A percentile compares a stretch with the other conserved stretches of the same genome.
These are phyloP conservation scores for Blastomyces emzantsi DNA, from an alignment of 2,329 filamentous ascomycete genomes.

Conservation along the genomic window DNA sequence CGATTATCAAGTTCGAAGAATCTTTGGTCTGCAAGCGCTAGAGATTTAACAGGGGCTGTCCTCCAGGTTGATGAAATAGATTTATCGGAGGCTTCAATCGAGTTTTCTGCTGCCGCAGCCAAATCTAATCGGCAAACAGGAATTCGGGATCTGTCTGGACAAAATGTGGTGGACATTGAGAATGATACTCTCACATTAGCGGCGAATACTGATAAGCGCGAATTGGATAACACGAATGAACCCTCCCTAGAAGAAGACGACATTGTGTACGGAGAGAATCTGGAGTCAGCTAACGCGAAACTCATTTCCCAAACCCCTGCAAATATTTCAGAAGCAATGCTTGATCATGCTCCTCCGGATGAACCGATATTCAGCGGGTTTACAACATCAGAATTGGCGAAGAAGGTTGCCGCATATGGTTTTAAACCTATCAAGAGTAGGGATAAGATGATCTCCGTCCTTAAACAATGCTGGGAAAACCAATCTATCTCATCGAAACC, in stretches of 20 bases:
- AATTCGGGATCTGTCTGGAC: too few species aligned
- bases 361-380: conserved; percentile 52
- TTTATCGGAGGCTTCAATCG: conserved; percentile 38
- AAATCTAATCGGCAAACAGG: background rate
- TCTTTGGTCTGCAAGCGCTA: conserved; percentile 63
- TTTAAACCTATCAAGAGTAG: conserved; percentile 65
- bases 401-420: conserved; percentile 54
- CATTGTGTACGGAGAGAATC: conserved; percentile 10
- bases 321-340: background rate
- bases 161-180: background rate
- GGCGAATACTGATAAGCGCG: background rate
- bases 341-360: background rate
- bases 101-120: conserved; percentile 3
- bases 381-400: conserved; percentile 54
- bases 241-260: background rate
- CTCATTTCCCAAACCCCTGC: background rate
- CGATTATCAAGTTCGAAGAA: conserved; percentile 30
- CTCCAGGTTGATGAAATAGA: conserved; percentile 56
- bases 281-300: background rate
- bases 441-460: conserved; percentile 58
- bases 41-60: conserved; percentile 56
- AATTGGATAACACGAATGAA: background rate
- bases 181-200: background rate
- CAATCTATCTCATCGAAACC: conserved; percentile 32
- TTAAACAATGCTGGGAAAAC: conserved; percentile 63